Base-by-base conservation (phyloP, 306 rosid genomes). In the Lathyrus sativus region DNA sequence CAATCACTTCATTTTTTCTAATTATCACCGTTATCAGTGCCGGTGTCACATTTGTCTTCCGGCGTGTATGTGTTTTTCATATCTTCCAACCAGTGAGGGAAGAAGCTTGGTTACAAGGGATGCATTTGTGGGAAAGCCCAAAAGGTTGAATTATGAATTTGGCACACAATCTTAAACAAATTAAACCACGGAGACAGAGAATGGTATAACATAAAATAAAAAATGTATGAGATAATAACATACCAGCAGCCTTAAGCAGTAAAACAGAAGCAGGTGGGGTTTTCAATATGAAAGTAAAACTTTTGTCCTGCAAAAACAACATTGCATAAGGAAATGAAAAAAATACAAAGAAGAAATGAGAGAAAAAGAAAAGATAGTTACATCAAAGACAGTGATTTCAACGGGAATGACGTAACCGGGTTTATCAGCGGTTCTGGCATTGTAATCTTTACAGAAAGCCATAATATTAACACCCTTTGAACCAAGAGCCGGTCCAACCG, bases 371-470 rank as follows among this genome's bases (percentile, higher is more conserved):
- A 3, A 33, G 6, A 2, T 2, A 26, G 4, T 15, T 62, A 93
- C 99, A 79, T 90, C 99, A 37, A 80, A 93, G 70, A 93, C 99
- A 2, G 99, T 93, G 77, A 93, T 93, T 81, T 93, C 99, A 8
- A 90, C 99, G 0, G 99, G 99, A 82, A 93, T 90, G 44, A 93
- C 86, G 60, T 90, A 93, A 71, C 99, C 99, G 1, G 99, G 84
- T 57, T 93, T 93, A 76, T 93, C 99, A 1, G 97, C 95, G 1
- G 99, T 93, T 73, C 81, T 85, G 55, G 99, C 97, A 75, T 93
- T 93, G 83, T 93, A 93, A 74, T 93, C 99, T 80, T 93, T 93
- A 74, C 97, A 93, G 62, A 93, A 93, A 43, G 99, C 95, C 99
- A 93, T 93, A 45, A 93, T 93, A 38, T 93, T 93, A 7, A 93